Conservation (phyloP, 1,139 yeast species). For the Lizanozyma gosingica region DNA sequence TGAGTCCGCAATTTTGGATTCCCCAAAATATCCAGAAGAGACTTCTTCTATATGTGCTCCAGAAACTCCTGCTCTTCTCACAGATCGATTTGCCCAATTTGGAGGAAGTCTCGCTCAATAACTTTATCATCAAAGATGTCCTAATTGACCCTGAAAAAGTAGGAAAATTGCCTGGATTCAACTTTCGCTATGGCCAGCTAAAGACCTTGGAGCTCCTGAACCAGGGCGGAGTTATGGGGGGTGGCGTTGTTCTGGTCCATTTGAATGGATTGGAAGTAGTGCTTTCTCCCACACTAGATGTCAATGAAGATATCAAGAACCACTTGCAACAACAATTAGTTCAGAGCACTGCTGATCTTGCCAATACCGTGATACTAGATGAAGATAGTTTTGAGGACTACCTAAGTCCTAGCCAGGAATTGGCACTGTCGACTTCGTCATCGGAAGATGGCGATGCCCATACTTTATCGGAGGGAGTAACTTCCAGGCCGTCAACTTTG, state of each 20-base stretch:
- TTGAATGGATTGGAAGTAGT: conserved; percentile 51
- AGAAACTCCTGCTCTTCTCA: conserved; percentile 76
- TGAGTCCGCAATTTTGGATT: conserved; percentile 62
- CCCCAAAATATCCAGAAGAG: conserved; percentile 80
- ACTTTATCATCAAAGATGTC: conserved; percentile 45
- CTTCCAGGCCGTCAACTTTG: conserved; percentile 25
- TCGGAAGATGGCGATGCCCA: conserved; percentile 1
- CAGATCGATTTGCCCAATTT: conserved; percentile 73
- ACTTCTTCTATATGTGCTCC: conserved; percentile 67
- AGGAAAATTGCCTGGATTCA: conserved; percentile 55
- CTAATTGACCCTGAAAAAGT: conserved; percentile 67
- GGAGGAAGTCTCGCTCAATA: conserved; percentile 61
- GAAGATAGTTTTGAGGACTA: conserved; percentile 3
- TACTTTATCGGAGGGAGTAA: not conserved
- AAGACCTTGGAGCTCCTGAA: conserved; percentile 40
- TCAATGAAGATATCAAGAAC: conserved; percentile 19
- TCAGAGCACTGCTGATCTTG: conserved; percentile 57
- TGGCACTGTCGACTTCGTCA: conserved; percentile 5
- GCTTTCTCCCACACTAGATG: conserved; percentile 39
- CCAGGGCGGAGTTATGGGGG: conserved; percentile 40
- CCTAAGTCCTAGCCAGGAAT: not conserved
- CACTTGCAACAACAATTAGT: conserved; percentile 40
- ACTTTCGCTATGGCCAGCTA: conserved; percentile 55
- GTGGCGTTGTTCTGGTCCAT: conserved; percentile 59
- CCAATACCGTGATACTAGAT: conserved; percentile 47